These are phyloP conservation scores for Cornus kousa DNA, from an alignment of 148 eudicot genomes.

Conservation along the genomic window DNA sequence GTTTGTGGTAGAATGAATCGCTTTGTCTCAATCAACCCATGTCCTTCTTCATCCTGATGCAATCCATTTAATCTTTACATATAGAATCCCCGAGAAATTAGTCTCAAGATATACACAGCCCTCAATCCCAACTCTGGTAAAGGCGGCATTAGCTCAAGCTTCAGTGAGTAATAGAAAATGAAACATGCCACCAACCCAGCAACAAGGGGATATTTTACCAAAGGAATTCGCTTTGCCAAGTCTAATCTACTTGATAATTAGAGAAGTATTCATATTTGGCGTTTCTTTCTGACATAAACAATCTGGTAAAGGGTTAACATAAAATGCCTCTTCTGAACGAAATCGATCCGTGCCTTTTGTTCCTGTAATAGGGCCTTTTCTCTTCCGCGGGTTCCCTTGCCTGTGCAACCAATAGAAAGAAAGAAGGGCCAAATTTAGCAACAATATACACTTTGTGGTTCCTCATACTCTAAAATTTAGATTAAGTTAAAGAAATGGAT, in stretches of 20 bases:
- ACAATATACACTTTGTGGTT: neutral
- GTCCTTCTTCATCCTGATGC: neutral
- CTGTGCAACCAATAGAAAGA: conserved; percentile 31
- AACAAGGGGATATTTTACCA: neutral
- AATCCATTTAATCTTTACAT: neutral
- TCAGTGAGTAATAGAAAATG: neutral
- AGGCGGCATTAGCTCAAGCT: conserved; percentile 3
- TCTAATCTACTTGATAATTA: conserved; percentile 23
- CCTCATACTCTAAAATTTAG: neutral
- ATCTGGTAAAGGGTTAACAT: conserved; percentile 92
- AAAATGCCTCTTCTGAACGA: conserved; percentile 91
- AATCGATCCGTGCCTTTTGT: conserved; percentile 91
- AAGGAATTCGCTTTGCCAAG: conserved; percentile 1
- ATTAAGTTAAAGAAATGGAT: neutral
- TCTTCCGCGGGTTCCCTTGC: conserved; percentile 90
- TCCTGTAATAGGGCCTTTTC: conserved; percentile 89
- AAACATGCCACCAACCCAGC: neutral
- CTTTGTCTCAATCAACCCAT: neutral
- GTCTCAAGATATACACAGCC: neutral
- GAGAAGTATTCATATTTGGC: conserved; percentile 14
- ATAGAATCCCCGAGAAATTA: neutral
- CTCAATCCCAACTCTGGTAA: neutral
- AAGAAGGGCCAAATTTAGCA: conserved; percentile 3
- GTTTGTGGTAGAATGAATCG: neutral
- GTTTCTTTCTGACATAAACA: conserved; percentile 68